phyloP scores from a whole-genome alignment of 306 rosid genomes.

The Luffa acutangula region DNA sequence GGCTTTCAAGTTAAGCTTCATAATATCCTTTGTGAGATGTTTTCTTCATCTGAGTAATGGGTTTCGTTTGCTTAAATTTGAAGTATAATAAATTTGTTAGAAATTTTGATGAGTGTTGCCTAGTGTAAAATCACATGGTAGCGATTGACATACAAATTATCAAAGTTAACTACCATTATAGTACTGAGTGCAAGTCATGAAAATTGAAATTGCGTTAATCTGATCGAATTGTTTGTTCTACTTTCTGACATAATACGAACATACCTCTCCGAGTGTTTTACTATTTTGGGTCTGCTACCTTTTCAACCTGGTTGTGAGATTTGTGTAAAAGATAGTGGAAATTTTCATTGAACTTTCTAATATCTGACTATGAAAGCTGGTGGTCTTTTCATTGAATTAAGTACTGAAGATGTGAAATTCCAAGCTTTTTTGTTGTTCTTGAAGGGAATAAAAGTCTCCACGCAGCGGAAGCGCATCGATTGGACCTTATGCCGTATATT shows the following conservation, averaged over 20 bases:
- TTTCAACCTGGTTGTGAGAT: not conserved
- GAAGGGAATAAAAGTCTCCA: too few relatives aligned
- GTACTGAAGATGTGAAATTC: not conserved
- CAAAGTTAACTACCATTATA: not conserved
- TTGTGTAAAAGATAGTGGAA: not conserved
- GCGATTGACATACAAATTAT: not conserved
- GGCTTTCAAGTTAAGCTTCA: not conserved
- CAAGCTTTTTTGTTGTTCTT: not conserved
- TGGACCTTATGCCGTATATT: too few relatives aligned
- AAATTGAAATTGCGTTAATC: not conserved
- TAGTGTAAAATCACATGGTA: not conserved
- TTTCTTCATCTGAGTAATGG: too few relatives aligned
- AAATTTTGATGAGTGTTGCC: not conserved
- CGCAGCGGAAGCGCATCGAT: too few relatives aligned
- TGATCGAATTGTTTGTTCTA: not conserved
- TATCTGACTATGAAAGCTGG: not conserved
- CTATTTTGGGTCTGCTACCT: not conserved
- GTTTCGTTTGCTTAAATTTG: too few relatives aligned
- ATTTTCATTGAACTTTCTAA: not conserved
- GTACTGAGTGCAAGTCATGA: not conserved
- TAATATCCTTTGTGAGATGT: too few relatives aligned
- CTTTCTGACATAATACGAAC: not conserved
- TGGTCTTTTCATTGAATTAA: not conserved
- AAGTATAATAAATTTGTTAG: too few relatives aligned
- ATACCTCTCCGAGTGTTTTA: not conserved